Evolutionary conservation across 179 eudicot genomes (phyloP).

Genomic region (Beta lomatogona): DNA sequence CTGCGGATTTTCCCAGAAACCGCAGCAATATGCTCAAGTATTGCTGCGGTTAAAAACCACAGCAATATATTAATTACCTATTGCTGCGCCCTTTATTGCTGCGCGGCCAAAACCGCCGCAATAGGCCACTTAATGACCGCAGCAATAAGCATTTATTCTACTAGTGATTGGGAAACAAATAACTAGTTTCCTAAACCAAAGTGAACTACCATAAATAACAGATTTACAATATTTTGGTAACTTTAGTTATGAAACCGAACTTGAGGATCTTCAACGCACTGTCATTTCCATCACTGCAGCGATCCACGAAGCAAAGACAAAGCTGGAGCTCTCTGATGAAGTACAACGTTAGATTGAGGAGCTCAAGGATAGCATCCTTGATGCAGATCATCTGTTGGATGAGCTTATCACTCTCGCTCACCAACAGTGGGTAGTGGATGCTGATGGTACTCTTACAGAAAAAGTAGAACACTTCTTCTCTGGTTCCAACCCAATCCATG

Average conservation of each 20-base stretch:
- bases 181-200: no score
- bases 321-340: background rate
- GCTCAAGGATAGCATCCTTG: background rate
- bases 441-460: background rate
- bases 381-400: background rate
- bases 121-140: no score
- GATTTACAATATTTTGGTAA: no score
- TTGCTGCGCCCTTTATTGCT: no score
- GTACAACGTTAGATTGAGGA: background rate
- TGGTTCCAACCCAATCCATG: background rate
- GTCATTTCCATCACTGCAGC: background rate
- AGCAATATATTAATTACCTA: no score
- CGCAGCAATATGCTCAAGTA: no score
- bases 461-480: background rate
- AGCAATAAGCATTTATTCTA: no score
- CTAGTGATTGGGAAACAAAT: no score
- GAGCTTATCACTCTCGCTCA: background rate
- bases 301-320: background rate
- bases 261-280: background rate
- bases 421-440: background rate
- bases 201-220: no score
- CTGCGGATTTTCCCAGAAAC: no score
- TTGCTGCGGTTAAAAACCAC: no score
- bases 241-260: background rate
- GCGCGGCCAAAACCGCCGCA: no score